phyloP scores from a whole-genome alignment of 805 yeast genomes.

The Saccharomycopsis vini region DNA sequence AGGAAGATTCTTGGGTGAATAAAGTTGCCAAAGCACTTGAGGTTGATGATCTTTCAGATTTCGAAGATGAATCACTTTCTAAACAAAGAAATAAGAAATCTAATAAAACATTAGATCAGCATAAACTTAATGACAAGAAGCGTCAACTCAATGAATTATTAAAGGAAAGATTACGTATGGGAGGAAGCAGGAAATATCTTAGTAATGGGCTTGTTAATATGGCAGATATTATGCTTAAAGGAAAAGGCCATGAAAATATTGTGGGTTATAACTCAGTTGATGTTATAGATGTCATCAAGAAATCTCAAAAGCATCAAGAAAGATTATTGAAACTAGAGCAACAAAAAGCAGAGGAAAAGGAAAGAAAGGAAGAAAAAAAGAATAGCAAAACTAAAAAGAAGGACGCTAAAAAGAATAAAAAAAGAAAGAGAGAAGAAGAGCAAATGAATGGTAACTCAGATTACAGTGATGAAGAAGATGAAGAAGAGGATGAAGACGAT shows the following conservation, averaged over 20 bases:
- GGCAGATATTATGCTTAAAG: constrained; percentile 67
- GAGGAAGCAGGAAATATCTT: constrained; percentile 46
- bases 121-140: constrained; percentile 37
- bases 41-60: constrained; percentile 56
- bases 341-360: constrained; percentile 11
- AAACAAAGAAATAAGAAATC: constrained; percentile 51
- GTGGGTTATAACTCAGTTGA: constrained; percentile 61
- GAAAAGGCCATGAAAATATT: constrained; percentile 55
- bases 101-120: constrained; percentile 43
- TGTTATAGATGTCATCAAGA: constrained; percentile 56
- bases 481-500: constrained; percentile 5
- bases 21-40: constrained; percentile 94
- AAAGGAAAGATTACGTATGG: constrained; percentile 38
- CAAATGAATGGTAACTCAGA: not conserved
- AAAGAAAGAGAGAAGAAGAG: constrained; percentile 6
- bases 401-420: constrained; percentile 9
- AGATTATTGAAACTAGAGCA: constrained; percentile 12
- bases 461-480: constrained; percentile 1
- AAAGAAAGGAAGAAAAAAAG: constrained; percentile 9
- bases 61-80: constrained; percentile 60
- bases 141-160: constrained; percentile 47
- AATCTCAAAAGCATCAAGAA: constrained; percentile 17
- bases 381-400: constrained; percentile 6
- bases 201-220: constrained; percentile 72
- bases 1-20: constrained; percentile 73